Conservation (phyloP, 2,329 filamentous ascomycete species). For the Apiospora arundinis region DNA sequence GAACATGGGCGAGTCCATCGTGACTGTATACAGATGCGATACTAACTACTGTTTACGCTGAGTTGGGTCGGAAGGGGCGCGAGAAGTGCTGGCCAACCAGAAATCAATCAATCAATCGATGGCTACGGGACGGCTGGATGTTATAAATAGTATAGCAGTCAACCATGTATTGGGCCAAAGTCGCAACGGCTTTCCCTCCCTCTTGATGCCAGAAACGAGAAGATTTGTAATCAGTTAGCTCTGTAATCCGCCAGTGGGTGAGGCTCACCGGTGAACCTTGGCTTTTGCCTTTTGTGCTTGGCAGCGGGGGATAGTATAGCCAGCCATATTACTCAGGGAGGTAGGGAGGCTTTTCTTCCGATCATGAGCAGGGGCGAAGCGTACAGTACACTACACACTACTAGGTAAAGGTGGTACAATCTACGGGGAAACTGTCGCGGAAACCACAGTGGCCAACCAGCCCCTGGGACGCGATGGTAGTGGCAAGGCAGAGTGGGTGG, state of each 20-base stretch:
- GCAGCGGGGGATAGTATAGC: slow-evolving; percentile 4
- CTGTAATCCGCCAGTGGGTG: not conserved
- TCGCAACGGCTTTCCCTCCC: not conserved
- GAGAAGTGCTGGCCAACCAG: not conserved
- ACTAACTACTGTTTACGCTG: not conserved
- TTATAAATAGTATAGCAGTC: not conserved
- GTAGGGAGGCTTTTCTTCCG: too few relatives aligned
- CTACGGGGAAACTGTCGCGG: not conserved
- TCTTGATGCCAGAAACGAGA: not conserved
- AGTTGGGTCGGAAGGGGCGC: not conserved
- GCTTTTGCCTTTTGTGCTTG: not conserved
- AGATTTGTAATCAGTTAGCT: not conserved
- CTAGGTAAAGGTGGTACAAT: not conserved
- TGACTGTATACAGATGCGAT: too few relatives aligned
- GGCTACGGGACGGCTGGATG: too few relatives aligned
- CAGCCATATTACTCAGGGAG: too few relatives aligned
- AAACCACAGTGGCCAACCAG: slow-evolving; percentile 1
- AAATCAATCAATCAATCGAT: not conserved
- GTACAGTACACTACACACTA: too few relatives aligned
- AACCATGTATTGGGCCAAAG: not conserved
- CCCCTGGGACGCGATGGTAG: not conserved
- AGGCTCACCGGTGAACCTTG: not conserved
- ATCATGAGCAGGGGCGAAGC: not conserved
- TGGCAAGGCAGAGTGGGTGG: too few relatives aligned
- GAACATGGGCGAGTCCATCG: slow-evolving; percentile 31